Evolutionary conservation across 768 basidiomycete genomes (phyloP).

Genomic region (Chalciporus sphaerocephalus): DNA sequence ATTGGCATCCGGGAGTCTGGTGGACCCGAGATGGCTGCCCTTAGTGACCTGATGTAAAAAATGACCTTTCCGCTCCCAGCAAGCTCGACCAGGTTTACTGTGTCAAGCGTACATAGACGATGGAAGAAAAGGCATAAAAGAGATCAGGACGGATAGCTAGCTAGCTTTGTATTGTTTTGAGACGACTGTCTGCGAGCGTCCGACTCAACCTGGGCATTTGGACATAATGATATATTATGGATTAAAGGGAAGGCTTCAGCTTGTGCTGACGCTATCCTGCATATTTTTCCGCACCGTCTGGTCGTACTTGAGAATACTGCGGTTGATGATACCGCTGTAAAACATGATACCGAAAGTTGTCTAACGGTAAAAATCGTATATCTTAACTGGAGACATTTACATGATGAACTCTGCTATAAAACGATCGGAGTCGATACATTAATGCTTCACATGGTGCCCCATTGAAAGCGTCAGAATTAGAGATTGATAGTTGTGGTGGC

Average conservation of each 20-base stretch:
- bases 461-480: too few species aligned
- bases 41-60: constrained; percentile 70
- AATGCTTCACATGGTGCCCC: too few species aligned
- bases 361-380: too few species aligned
- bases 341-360: too few species aligned
- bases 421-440: too few species aligned
- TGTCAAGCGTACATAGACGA: constrained; percentile 9
- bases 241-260: background rate
- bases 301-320: too few species aligned
- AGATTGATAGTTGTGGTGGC: too few species aligned
- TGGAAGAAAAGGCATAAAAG: constrained; percentile 2
- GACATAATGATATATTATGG: constrained; percentile 1
- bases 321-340: too few species aligned
- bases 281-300: too few species aligned
- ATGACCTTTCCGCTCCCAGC: background rate
- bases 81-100: constrained; percentile 2
- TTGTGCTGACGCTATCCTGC: too few species aligned
- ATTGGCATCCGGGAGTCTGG: constrained; percentile 80
- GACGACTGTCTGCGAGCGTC: background rate
- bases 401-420: too few species aligned
- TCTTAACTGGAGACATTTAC: too few species aligned
- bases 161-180: constrained; percentile 1
- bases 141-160: background rate
- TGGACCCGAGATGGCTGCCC: constrained; percentile 76
- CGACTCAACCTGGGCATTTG: background rate